These are phyloP conservation scores for Zygosaccharomyces rouxii DNA, from an alignment of 805 yeast genomes.

Conservation along the genomic window DNA sequence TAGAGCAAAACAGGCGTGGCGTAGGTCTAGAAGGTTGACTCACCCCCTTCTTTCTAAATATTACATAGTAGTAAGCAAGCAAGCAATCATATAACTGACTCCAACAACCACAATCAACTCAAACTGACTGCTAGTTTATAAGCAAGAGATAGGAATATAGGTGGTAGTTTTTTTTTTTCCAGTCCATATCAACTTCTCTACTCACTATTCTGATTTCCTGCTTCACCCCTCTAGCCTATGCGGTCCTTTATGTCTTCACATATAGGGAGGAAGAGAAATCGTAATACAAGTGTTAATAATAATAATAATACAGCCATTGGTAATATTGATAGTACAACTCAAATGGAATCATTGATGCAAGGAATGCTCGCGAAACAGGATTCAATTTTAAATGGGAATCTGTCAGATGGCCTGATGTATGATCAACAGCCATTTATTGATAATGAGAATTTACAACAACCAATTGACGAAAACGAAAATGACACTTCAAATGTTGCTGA, in stretches of 20 bases:
- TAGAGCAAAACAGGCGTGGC: conserved; percentile 6
- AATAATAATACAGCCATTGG: not conserved
- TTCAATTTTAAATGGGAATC: conserved; percentile 20
- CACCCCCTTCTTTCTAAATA: not conserved
- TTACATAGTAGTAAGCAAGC: not conserved
- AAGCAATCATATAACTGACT: not conserved
- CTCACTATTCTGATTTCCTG: not conserved
- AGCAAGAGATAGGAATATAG: not conserved
- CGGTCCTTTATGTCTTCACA: conserved; percentile 1
- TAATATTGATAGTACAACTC: not conserved
- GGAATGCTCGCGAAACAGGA: conserved; percentile 29
- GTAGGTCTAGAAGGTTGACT: conserved; percentile 3
- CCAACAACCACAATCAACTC: not conserved
- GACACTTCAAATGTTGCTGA: conserved; percentile 5
- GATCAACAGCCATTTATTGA: conserved; percentile 12
- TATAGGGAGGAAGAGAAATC: not conserved
- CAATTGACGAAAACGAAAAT: conserved; percentile 12
- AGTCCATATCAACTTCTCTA: not conserved
- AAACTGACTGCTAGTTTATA: not conserved
- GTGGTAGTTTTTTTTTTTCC: not conserved
- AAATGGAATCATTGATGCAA: conserved; percentile 17
- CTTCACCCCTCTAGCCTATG: not conserved
- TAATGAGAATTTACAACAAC: conserved; percentile 7
- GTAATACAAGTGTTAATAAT: not conserved
- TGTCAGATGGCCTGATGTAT: conserved; percentile 16